phyloP scores from a whole-genome alignment of 2,329 filamentous ascomycete genomes.

The Knufia fluminis region DNA sequence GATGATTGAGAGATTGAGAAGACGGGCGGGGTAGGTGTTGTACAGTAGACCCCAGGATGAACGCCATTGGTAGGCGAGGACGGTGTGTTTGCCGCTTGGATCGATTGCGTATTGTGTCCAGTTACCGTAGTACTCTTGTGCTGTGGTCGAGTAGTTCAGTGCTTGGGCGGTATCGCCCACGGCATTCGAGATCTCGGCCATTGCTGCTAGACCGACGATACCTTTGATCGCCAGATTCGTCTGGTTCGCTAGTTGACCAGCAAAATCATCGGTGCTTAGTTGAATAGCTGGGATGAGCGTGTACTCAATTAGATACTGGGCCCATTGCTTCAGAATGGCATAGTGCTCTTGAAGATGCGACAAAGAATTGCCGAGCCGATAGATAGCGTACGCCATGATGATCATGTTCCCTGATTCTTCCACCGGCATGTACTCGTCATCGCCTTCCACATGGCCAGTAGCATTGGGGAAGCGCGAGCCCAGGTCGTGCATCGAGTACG shows the following conservation, averaged over 20 bases:
- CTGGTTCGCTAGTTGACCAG: constrained; percentile 42
- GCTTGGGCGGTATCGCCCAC: constrained; percentile 37
- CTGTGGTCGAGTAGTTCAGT: constrained; percentile 33
- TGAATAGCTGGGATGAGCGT: constrained; percentile 47
- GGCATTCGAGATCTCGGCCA: constrained; percentile 44
- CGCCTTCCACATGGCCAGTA: constrained; percentile 59
- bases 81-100: constrained; percentile 59
- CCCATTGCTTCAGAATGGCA: constrained; percentile 43
- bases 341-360: constrained; percentile 6
- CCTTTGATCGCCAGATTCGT: constrained; percentile 52
- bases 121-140: constrained; percentile 48
- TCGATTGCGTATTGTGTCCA: constrained; percentile 66
- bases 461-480: constrained; percentile 63
- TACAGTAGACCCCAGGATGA: constrained; percentile 76
- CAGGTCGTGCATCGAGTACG: constrained; percentile 68
- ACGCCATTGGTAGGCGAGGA: constrained; percentile 68
- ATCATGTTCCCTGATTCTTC: constrained; percentile 75
- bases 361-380: constrained; percentile 10
- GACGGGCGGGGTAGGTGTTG: constrained; percentile 68
- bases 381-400: constrained; percentile 53
- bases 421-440: constrained; percentile 64
- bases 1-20: constrained; percentile 67
- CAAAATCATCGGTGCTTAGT: constrained; percentile 50
- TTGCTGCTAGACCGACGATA: constrained; percentile 49
- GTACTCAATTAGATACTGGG: constrained; percentile 43